Conservation (phyloP, 2,329 filamentous ascomycete genomes). For the Acephala macrosclerotiorum region DNA sequence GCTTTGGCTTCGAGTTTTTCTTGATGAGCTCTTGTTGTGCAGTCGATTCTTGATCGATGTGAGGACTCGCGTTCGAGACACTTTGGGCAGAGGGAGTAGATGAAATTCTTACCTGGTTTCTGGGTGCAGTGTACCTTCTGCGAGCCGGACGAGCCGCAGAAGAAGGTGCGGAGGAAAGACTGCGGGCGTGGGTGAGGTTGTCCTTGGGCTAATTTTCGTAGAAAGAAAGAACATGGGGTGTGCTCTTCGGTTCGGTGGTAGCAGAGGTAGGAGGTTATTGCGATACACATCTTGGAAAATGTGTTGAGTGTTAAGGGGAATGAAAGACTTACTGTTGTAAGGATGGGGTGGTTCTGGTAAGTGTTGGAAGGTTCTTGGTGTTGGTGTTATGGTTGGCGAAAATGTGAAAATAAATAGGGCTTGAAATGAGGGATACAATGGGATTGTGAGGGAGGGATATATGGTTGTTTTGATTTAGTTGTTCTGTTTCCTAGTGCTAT, state of each 20-base stretch:
- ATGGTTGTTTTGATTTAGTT: neutral
- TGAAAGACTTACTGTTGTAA: neutral
- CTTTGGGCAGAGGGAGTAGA: neutral
- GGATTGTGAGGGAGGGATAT: constrained; percentile 2
- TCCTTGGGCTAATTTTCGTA: neutral
- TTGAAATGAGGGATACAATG: constrained; percentile 6
- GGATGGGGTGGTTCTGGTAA: neutral
- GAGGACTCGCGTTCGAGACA: neutral
- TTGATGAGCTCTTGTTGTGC: neutral
- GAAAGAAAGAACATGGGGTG: neutral
- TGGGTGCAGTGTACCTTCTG: neutral
- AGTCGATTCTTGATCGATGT: neutral
- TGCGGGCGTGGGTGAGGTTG: neutral
- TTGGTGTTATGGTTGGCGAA: neutral
- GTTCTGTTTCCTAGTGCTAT: neutral
- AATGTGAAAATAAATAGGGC: neutral
- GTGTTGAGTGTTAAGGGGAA: neutral
- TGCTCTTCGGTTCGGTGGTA: neutral
- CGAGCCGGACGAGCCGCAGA: neutral
- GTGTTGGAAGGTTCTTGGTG: neutral
- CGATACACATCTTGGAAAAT: constrained; percentile 8
- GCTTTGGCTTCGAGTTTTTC: neutral
- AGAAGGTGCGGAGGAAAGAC: neutral
- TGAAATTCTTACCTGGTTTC: neutral
- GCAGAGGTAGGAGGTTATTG: constrained; percentile 1